Evolutionary conservation across 2,329 filamentous ascomycete species (phyloP).

Genomic region (Camillea tinctor): DNA sequence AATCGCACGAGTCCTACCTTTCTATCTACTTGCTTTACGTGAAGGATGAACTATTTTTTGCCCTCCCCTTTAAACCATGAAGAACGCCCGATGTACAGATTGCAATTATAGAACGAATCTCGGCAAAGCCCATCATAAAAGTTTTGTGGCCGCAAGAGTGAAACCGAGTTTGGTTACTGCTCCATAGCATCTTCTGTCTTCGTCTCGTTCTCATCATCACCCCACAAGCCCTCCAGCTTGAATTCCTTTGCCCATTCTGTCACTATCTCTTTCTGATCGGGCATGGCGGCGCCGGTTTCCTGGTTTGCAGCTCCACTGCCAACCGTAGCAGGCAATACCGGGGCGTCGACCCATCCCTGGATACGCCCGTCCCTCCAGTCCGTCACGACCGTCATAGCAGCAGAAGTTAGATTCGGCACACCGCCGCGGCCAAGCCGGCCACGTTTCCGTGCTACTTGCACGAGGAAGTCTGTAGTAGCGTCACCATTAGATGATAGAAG

Average conservation of each 20-base stretch:
- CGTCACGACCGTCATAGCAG: constrained; percentile 90
- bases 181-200: constrained; percentile 49
- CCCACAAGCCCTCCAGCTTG: constrained; percentile 90
- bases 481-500: constrained; percentile 72
- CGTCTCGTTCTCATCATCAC: constrained; percentile 51
- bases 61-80: background rate
- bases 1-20: background rate
- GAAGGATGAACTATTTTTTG: background rate
- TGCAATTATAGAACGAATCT: background rate
- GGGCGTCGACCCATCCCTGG: constrained; percentile 85
- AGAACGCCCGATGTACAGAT: background rate
- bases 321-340: constrained; percentile 59
- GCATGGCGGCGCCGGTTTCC: constrained; percentile 21
- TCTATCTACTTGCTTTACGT: background rate
- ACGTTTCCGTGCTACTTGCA: constrained; percentile 92
- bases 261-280: constrained; percentile 64
- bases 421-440: constrained; percentile 86
- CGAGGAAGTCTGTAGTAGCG: constrained; percentile 82
- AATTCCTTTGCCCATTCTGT: constrained; percentile 94
- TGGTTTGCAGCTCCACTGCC: constrained; percentile 8
- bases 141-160: background rate
- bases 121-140: background rate
- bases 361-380: constrained; percentile 96
- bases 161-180: constrained; percentile 42
- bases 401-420: constrained; percentile 81